Base-by-base conservation (phyloP, 2,329 filamentous ascomycete genomes). In the Colletotrichum destructivum region DNA sequence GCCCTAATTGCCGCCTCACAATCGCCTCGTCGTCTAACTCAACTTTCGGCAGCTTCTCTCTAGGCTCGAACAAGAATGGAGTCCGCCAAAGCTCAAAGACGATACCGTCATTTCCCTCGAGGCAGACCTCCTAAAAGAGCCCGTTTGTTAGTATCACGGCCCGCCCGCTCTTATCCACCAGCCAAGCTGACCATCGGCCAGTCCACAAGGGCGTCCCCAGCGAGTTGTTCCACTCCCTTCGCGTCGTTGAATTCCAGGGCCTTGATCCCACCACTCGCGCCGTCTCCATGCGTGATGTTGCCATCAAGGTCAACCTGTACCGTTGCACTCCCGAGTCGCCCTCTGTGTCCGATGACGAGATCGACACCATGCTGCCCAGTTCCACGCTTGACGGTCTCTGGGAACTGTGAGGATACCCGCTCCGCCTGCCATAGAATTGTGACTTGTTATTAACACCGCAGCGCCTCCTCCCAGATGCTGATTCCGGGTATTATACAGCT, bases 211-310 rank as follows among this genome's bases (percentile, higher is more conserved):
- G 47, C 5, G 66, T 72, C 11, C 69, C 69, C 4, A 31, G 13
- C 15, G 65, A 63, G 31, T 55, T 72, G 54, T 72, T 69, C 54
- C 65, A 72, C 38, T 72, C 69, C 8, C 40, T 72, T 15, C 69
- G 69, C 23, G 66, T 72, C 2, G 69, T 72, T 23, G 69, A 69
- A 40, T 60, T 72, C 16, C 69, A 69, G n/a, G 69, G 69, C 15
- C 59, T 72, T 15, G 69, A 64, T n/a, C 66, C 69, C 2, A 42
- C 69, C 13, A 69, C 46, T 0, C 65, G 60, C 21, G 4, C 64
- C 3, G 23, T 72, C 59, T 47, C 52, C 3, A 52, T 47, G 9
- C 65, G 65, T 15, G 69, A 72, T 31, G 69, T 72, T 21, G 59
- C 65, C 6, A 69, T 72, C 40, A 69, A 72, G 55, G 55, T 72